Evolutionary conservation across 2,329 filamentous ascomycete species (phyloP).

Genomic region (Lecanicillium sp.): DNA sequence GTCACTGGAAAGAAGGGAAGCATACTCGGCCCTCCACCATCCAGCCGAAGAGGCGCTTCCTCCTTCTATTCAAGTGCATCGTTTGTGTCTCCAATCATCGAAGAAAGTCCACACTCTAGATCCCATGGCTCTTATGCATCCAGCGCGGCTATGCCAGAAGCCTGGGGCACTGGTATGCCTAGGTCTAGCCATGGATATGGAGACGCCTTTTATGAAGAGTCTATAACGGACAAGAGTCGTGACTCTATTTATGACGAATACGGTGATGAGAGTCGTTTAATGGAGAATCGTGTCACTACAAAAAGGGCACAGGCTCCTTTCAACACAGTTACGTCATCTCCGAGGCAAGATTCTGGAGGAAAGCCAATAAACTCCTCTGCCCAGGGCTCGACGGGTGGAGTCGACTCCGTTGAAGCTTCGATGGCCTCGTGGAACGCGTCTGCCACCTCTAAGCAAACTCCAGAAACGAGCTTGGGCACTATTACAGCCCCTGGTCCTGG

Average conservation of each 20-base stretch:
- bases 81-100: conserved; percentile 67
- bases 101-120: conserved; percentile 53
- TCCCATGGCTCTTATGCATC: conserved; percentile 62
- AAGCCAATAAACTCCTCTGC: too few relatives aligned
- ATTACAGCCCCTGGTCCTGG: background rate
- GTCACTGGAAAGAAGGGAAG: conserved; percentile 38
- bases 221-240: conserved; percentile 35
- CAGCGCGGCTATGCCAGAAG: conserved; percentile 63
- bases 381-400: conserved; percentile 13
- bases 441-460: background rate
- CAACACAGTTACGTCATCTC: too few relatives aligned
- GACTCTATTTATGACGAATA: conserved; percentile 36
- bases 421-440: conserved; percentile 7
- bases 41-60: conserved; percentile 50
- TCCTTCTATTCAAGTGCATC: conserved; percentile 60
- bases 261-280: conserved; percentile 46
- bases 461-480: background rate
- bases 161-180: conserved; percentile 46
- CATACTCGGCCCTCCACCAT: conserved; percentile 52
- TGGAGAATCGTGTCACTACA: too few relatives aligned
- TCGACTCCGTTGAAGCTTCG: conserved; percentile 13
- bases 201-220: conserved; percentile 45
- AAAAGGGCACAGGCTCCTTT: too few relatives aligned
- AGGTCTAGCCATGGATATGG: conserved; percentile 34
- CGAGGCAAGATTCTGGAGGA: too few relatives aligned